Base-by-base conservation (phyloP, 192 early-diverging fungal genomes). In the Podila verticillata region DNA sequence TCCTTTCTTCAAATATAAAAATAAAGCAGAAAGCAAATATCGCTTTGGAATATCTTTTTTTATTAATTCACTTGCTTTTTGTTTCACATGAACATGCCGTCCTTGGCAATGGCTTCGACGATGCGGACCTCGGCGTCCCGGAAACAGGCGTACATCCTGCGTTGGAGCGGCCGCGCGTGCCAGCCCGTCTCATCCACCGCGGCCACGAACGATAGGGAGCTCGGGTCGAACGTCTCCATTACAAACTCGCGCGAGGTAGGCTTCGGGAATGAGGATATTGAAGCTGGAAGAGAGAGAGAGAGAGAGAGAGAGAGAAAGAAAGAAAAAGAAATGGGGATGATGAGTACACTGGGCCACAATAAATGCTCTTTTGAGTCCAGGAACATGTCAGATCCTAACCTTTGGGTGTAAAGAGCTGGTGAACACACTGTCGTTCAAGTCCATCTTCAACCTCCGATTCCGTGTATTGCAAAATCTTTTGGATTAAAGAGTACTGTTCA, bases 161-260 rank as follows among this genome's bases (percentile, higher is more conserved):
- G 22, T n/a, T 69, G 67, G 32, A 69, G 67, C 19, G 67, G 47
- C 39, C 67, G 57, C 13, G 67, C 24, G 58, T 61, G 39, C 67
- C 67, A 69, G 3, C 67, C 67, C 20, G 67, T 69, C 44, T 31
- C n/a, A 19, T 61, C 67, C 3, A 20, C 58, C 20, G 58, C 32
- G 0, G 67, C 19, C 4, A 61, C 58, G 34, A 69, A 51, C 1
- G 67, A 48, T 12, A 34, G 26, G 2, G 70, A 64, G 12, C 48
- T 48, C 12, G 75, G 75, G n/a, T 79, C 75, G 48, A 79, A 79
- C 8, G 72, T 79, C 39, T 86, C 83, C 59, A 88, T 70, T 8
- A 91, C 79, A 75, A 86, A 90, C 70, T 92, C 91, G 30, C 84
- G 85, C 28, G 64, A 83, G 12, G 47, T 75, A 7, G 92, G 90